phyloP scores from a whole-genome alignment of 108 stramenopile species.

The Pseudonitzschia pungens region DNA sequence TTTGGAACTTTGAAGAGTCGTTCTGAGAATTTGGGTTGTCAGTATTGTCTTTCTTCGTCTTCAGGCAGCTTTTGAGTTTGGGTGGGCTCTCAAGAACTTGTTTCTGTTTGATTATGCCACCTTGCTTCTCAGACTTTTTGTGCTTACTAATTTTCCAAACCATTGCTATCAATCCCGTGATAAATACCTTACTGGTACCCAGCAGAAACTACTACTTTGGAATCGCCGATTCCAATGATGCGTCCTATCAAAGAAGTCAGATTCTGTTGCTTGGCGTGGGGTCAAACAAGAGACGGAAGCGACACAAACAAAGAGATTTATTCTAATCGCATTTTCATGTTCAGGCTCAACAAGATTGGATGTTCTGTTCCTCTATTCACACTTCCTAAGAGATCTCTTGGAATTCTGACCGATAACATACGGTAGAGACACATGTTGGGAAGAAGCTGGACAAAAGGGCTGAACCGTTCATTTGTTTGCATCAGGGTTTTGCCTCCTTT shows the following conservation, averaged over 20 bases:
- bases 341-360: background rate
- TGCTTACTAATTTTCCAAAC: constrained; percentile 21
- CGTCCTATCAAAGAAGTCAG: background rate
- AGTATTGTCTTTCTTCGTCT: background rate
- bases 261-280: background rate
- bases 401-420: too few relatives aligned
- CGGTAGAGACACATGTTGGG: too few relatives aligned
- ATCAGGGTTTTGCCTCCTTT: too few relatives aligned
- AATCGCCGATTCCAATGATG: background rate
- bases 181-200: background rate
- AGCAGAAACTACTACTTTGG: background rate
- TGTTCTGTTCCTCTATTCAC: too few relatives aligned
- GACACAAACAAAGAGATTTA: background rate
- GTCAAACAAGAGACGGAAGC: background rate
- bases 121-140: constrained; percentile 6
- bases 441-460: too few relatives aligned
- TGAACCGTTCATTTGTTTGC: too few relatives aligned
- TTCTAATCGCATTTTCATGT: background rate
- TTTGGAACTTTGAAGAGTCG: background rate
- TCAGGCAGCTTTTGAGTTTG: constrained; percentile 17
- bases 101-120: background rate
- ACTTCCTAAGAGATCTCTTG: too few relatives aligned
- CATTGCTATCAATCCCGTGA: background rate
- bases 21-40: background rate
- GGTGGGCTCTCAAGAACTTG: constrained; percentile 6